These are phyloP conservation scores for Macrocystidia cucumis DNA, from an alignment of 1,284 basidiomycete species.

Conservation along the genomic window DNA sequence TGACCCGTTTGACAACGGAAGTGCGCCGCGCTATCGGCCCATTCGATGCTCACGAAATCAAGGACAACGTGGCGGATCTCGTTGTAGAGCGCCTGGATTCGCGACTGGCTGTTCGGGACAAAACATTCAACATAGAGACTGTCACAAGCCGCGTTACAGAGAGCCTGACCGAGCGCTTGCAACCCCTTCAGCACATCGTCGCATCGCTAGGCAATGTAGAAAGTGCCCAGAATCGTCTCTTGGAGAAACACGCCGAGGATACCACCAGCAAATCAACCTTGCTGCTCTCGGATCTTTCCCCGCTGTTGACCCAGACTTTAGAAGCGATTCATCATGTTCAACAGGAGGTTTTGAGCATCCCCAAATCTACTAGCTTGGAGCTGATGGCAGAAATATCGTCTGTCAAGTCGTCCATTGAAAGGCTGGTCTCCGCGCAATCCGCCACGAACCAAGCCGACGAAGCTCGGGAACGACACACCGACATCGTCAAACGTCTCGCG, in stretches of 20 bases:
- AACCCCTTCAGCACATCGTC: constrained; percentile 32
- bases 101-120: constrained; percentile 67
- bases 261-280: constrained; percentile 24
- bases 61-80: constrained; percentile 78
- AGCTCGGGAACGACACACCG: constrained; percentile 40
- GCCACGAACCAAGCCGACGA: constrained; percentile 38
- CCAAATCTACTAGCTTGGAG: no score
- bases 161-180: constrained; percentile 37
- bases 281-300: constrained; percentile 31
- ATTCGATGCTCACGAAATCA: constrained; percentile 75
- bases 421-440: constrained; percentile 34
- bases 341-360: constrained; percentile 20
- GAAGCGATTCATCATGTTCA: constrained; percentile 30
- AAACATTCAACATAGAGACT: constrained; percentile 53
- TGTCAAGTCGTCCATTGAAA: constrained; percentile 38
- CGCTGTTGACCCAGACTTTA: constrained; percentile 30
- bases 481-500: constrained; percentile 43
- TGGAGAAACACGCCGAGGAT: constrained; percentile 28
- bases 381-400: constrained; percentile 16
- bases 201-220: constrained; percentile 29
- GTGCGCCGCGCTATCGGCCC: constrained; percentile 63
- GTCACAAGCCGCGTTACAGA: constrained; percentile 51
- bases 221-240: constrained; percentile 34
- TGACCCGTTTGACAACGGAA: constrained; percentile 53
- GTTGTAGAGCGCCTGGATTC: constrained; percentile 79